Conservation (phyloP, 225 moss, liverwort and hornwort genomes). For the Polytrichum formosum region DNA sequence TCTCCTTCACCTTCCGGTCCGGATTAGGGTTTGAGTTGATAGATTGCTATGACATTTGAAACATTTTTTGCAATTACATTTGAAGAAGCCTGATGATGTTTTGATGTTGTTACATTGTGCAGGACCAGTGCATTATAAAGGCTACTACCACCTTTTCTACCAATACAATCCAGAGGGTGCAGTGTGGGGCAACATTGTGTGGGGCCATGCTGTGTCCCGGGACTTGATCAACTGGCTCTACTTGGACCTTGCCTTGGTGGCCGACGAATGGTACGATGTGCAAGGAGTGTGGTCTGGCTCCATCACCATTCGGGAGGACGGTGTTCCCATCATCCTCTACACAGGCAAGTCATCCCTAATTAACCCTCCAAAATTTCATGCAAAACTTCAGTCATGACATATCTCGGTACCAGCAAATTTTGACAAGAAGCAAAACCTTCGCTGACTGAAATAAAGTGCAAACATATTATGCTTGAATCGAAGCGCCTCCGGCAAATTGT, state of each 20-base stretch:
- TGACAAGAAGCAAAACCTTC: no score
- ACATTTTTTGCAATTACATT: no score
- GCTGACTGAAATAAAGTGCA: no score
- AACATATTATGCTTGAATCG: no score
- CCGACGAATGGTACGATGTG: conserved; percentile 71
- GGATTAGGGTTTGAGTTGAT: no score
- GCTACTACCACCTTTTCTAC: conserved; percentile 80
- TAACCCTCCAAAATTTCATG: not conserved
- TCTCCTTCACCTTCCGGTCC: not conserved
- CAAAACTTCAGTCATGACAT: no score
- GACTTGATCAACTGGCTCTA: conserved; percentile 78
- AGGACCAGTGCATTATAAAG: conserved; percentile 80
- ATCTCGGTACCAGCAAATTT: no score
- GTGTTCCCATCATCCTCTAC: conserved; percentile 76
- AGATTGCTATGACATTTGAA: no score
- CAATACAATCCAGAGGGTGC: conserved; percentile 69
- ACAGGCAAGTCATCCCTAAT: conserved; percentile 26
- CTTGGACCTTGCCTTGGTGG: conserved; percentile 57
- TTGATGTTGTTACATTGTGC: not conserved
- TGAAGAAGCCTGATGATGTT: not conserved
- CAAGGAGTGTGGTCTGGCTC: conserved; percentile 87
- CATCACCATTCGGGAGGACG: conserved; percentile 63
- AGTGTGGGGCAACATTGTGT: conserved; percentile 55
- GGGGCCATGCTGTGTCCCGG: conserved; percentile 82
- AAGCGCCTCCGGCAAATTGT: no score